These are phyloP conservation scores for Ceratobasidium sp. DNA, from an alignment of 1,284 basidiomycete genomes.

Conservation along the genomic window DNA sequence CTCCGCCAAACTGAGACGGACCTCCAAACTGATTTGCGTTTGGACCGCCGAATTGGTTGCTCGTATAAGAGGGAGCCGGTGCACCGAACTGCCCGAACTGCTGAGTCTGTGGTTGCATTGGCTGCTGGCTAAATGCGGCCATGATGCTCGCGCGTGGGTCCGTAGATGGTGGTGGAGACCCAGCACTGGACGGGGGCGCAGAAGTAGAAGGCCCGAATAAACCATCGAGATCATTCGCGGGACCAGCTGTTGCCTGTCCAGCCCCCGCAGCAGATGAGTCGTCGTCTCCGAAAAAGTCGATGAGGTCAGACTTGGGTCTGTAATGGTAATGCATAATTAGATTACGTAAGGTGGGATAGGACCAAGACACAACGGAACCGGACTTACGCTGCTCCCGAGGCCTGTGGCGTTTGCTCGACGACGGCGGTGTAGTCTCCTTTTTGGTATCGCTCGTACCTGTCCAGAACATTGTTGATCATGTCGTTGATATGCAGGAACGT, in stretches of 20 bases:
- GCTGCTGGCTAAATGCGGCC: slow-evolving; percentile 46
- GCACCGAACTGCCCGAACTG: slow-evolving; percentile 46
- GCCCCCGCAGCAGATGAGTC: slow-evolving; percentile 47
- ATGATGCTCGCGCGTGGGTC: slow-evolving; percentile 40
- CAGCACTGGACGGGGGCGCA: not conserved
- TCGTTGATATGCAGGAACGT: slow-evolving; percentile 97
- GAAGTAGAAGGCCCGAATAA: slow-evolving; percentile 58
- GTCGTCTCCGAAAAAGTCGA: slow-evolving; percentile 73
- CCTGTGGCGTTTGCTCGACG: slow-evolving; percentile 70
- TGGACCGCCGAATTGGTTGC: slow-evolving; percentile 7
- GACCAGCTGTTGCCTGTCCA: slow-evolving; percentile 43
- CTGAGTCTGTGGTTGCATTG: slow-evolving; percentile 34
- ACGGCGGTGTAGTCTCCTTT: slow-evolving; percentile 82
- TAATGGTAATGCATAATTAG: slow-evolving; percentile 51
- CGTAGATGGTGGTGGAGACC: not conserved
- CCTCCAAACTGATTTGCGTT: slow-evolving; percentile 45
- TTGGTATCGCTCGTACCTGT: slow-evolving; percentile 91
- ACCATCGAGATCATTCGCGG: slow-evolving; percentile 67
- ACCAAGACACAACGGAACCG: no score
- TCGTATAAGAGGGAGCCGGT: slow-evolving; percentile 31
- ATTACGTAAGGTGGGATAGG: not conserved
- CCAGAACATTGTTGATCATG: slow-evolving; percentile 92
- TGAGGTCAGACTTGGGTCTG: slow-evolving; percentile 62
- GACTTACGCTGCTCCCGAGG: slow-evolving; percentile 57
- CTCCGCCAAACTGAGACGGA: slow-evolving; percentile 25